Conservation (phyloP, 176 grass and related monocot species). For the Dactylis glomerata region DNA sequence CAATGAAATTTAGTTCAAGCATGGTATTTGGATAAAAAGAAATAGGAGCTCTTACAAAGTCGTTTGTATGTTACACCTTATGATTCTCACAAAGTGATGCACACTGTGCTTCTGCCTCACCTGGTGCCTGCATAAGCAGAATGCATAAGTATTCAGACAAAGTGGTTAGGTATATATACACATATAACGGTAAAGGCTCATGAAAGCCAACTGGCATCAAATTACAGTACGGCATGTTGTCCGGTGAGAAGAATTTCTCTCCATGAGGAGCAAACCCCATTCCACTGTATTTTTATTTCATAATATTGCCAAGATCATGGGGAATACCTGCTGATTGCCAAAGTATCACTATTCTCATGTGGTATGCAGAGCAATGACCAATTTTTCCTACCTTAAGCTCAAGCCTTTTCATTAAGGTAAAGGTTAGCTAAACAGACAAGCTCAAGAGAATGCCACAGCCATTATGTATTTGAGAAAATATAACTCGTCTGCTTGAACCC, state of each 20-base stretch:
- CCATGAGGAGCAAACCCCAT: not conserved
- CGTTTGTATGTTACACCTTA: constrained; percentile 43
- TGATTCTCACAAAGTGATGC: constrained; percentile 83
- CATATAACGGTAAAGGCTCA: not conserved
- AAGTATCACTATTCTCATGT: not conserved
- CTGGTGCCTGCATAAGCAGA: constrained; percentile 63
- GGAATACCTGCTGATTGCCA: not conserved
- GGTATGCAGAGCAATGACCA: not conserved
- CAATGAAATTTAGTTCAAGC: constrained; percentile 22
- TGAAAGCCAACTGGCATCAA: not conserved
- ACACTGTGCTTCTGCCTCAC: constrained; percentile 90
- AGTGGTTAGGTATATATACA: constrained; percentile 15
- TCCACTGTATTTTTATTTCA: not conserved
- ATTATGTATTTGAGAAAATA: too few species aligned
- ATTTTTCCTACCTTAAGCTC: not conserved
- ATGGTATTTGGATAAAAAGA: not conserved
- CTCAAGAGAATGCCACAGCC: constrained; percentile 6
- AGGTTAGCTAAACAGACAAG: not conserved
- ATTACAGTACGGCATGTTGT: not conserved
- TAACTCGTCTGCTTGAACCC: too few species aligned
- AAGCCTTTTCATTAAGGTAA: not conserved
- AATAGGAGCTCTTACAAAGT: not conserved
- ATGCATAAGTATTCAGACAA: constrained; percentile 32
- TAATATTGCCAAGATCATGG: not conserved
- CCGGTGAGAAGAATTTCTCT: not conserved